Conservation (phyloP, 2,329 filamentous ascomycete genomes). For the Venturia nashicola region DNA sequence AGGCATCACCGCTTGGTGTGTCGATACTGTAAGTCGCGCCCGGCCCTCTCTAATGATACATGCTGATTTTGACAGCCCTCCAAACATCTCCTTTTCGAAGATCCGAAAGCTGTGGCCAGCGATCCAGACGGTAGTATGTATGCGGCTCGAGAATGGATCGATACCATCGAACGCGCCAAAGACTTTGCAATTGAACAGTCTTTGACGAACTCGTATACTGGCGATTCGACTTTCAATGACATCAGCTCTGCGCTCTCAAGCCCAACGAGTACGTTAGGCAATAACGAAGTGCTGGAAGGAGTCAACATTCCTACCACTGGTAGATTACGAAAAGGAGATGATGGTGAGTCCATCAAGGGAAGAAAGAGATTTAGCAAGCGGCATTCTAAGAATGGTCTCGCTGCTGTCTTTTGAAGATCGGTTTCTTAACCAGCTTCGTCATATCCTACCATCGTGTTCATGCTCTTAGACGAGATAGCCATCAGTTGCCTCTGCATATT, state of each 20-base stretch:
- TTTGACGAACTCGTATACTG: constrained; percentile 52
- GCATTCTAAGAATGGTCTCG: constrained; percentile 62
- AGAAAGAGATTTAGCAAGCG: constrained; percentile 73
- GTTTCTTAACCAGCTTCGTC: neutral
- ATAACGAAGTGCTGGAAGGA: constrained; percentile 26
- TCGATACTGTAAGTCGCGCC: constrained; percentile 71
- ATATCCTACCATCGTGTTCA: neutral
- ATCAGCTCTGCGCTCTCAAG: constrained; percentile 53
- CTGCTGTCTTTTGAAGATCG: constrained; percentile 7
- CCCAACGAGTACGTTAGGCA: constrained; percentile 60
- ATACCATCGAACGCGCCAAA: constrained; percentile 72
- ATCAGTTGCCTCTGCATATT: neutral
- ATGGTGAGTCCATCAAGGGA: constrained; percentile 43
- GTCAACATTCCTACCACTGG: constrained; percentile 41
- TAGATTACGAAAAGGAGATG: constrained; percentile 17
- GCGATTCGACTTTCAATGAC: constrained; percentile 32
- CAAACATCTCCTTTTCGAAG: constrained; percentile 92
- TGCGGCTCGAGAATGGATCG: constrained; percentile 83
- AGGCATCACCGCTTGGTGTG: constrained; percentile 75
- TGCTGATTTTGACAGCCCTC: constrained; percentile 9
- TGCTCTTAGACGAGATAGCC: neutral
- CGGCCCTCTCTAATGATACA: neutral
- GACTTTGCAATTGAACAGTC: constrained; percentile 72
- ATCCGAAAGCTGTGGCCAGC: constrained; percentile 60
- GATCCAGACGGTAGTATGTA: constrained; percentile 52